Base-by-base conservation (phyloP, 805 yeast genomes). In the Nakazawaea ishiwadae region DNA sequence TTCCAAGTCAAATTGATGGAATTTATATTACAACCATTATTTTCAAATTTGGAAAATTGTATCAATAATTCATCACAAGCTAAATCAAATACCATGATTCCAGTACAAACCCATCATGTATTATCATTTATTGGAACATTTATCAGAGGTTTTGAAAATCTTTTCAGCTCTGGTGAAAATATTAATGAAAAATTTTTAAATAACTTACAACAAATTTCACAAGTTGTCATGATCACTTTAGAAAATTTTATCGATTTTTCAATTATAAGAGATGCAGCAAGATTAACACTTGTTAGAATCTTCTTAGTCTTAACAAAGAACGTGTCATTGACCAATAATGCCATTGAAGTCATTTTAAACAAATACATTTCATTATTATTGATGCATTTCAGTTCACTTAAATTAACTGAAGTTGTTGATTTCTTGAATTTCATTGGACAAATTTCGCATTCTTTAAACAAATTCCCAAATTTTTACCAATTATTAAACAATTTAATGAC, bases 41-140 rank as follows among this genome's bases (percentile, higher is more conserved):
- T 85, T 55, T 64, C 73, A 4, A 81, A 77, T 45, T 66, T 90
- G 48, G 90, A 88, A 56, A 65, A 66, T 17, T 79, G 88, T 52
- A 77, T 87, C 41, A 58, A 62, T 21, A 55, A 47, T 26, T 51
- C 56, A 3, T 56, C 62, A 4, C 55, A 50, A 15, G 52, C 65
- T 20, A 59, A 50, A 14, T 60, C 60, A 43, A 68, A 68, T 20
- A 65, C 70, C 28, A 66, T 69, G 31, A 53, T 73, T 26, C 71
- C 82, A 2, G 61, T 86, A 34, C 93, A 87, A 56, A 82, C 88
- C 3, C 96, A 93, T 59, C 97, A 91, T 57, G 73, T 81, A 26
- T 63, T 93, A 37, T 77, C 87, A 79, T 90, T 96, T 0, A 77
- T 91, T 34, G 97, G 96, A 34, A 87, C 96, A 0, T 73, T 90